Evolutionary conservation across 1,284 basidiomycete genomes (phyloP), one percentile per base, ranked within the genome.

Genomic region (Amylostereum areolatum): DNA sequence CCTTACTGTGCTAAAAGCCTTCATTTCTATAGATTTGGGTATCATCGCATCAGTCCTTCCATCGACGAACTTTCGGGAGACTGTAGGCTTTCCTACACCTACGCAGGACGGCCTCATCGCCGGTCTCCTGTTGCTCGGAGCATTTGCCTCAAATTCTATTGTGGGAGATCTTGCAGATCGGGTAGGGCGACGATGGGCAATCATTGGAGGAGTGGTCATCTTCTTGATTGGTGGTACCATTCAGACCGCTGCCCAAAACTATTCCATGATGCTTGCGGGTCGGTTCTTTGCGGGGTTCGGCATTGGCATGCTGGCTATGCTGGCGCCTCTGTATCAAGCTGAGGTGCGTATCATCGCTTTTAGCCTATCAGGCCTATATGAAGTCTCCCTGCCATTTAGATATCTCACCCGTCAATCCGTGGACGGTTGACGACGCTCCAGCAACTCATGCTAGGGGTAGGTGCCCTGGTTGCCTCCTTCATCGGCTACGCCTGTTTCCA

Each of bases 401-500:
- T 84, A 49, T 78, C 81, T 2, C 80, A 81, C 53, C 80, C 81
- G 0, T 77, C 77, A 57, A 80, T 80, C 47, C 72, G 82, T 29
- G 83, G 81, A 18, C 67, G 78, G 31, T 66, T 83, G 36, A 81
- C 78, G 2, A 81, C 81, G 2, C 66, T 83, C 27, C 81, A 83
- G 63, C 80, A 83, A 58, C 72, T 75, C 57, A 73, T 74, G 66
- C 60, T 76, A 28, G 73, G 73, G 36, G 69, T 75, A 43, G 73
- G 73, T 27, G 72, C 74, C 1, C 72, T 74, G 63, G 66, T 60
- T 55, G 75, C 68, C 31, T 74, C 72, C 6, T 76, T 62, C 51
- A 58, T 61, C 24, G 62, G 62, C 2, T 63, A 63, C 46, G 61
- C 59, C 1, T 59, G 58, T 36, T 63, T 52, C 45, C 57, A 60